These are phyloP conservation scores for Cruciata laevipes DNA, from an alignment of 257 asterid species.

Conservation along the genomic window DNA sequence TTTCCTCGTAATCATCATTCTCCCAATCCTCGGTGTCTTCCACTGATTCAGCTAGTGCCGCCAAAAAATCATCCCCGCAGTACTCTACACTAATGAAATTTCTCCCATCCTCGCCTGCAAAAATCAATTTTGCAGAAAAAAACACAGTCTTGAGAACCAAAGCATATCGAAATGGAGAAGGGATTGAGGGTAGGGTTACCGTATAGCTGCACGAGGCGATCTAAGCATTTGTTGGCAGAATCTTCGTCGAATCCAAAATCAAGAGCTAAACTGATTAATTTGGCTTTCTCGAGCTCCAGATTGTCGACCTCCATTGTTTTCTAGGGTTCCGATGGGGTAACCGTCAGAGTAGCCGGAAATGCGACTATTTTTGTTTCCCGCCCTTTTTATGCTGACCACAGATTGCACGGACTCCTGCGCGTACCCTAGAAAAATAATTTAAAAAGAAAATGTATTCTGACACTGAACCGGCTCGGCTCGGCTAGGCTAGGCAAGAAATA, in stretches of 20 bases:
- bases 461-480: neutral
- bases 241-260: conserved; percentile 79
- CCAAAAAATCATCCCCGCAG: conserved; percentile 87
- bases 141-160: neutral
- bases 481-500: no score
- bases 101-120: conserved; percentile 78
- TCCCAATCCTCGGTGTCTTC: conserved; percentile 91
- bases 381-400: conserved; percentile 27
- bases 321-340: conserved; percentile 10
- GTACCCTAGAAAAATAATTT: neutral
- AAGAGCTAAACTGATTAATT: conserved; percentile 69
- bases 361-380: conserved; percentile 41
- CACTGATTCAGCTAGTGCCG: conserved; percentile 77
- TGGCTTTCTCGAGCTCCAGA: conserved; percentile 67
- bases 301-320: conserved; percentile 42
- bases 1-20: conserved; percentile 73
- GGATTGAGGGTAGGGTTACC: conserved; percentile 34
- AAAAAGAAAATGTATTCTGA: neutral
- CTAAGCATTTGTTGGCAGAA: conserved; percentile 54
- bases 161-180: neutral
- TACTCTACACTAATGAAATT: conserved; percentile 77
- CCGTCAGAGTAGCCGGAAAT: conserved; percentile 4
- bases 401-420: neutral
- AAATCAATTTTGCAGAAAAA: neutral
- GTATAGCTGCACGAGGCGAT: conserved; percentile 64